Base-by-base conservation (phyloP, 2,329 filamentous ascomycete genomes). In the Fusarium agapanthi region DNA sequence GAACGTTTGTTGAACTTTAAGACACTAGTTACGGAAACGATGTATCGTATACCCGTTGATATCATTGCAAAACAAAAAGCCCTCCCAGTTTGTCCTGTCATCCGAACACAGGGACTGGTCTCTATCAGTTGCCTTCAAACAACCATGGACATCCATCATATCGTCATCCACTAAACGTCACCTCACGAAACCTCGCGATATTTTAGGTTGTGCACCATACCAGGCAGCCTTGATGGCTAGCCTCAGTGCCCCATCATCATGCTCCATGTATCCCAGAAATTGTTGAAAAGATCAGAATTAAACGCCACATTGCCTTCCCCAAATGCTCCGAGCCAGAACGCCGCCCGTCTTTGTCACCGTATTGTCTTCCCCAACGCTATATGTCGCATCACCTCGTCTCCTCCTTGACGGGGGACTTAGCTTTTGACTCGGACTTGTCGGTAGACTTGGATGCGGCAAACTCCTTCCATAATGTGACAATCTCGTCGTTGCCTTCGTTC, bases 401-500 rank as follows among this genome's bases (percentile, higher is more conserved):
- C 28, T 76, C 76, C 69, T 78, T 78, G 62, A 78, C 67, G n/a
- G 73, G 28, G n/a, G 66, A 62, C 54, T 67, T 65, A 61, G 70
- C 69, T 75, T 75, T 79, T 73, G 73, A 70, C 67, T 70, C 75
- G n/a, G 74, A 47, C 74, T 81, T 82, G 50, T 77, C 72, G 57
- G 69, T 76, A 48, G 79, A 79, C 66, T 83, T 81, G 44, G 74
- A 73, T 15, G 76, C 74, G 50, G 82, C 82, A 61, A 86, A 86
- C 72, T 88, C 88, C 73, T 88, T 87, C 75, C 87, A 83, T 58
- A 89, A 80, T 1, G 85, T 83, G 38, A 85, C 80, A 50, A 89
- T 82, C 65, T 88, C 83, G 43, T 89, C 87, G 75, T 84, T 87
- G 73, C 86, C 86, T 71, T 91, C 92, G 75, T 94, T 93, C 87